Base-by-base conservation (phyloP, 140 eudicot genomes). In the Ambrosia hybrid region DNA sequence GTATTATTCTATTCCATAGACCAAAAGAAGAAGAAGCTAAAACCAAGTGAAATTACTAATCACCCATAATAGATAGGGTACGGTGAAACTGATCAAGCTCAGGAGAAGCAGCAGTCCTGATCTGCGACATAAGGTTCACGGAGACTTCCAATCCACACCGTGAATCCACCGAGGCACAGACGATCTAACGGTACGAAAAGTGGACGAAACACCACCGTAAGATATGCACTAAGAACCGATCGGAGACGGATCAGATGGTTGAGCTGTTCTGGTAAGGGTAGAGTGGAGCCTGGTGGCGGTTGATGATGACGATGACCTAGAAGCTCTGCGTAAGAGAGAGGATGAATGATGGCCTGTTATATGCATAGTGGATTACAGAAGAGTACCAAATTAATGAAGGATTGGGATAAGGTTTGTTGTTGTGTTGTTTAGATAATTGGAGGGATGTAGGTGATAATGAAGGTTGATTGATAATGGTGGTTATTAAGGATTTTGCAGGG, bases 61-160 rank as follows among this genome's bases (percentile, higher is more conserved):
- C 75, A 93, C 98, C 96, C 98, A 93, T 93, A 48, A 96, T 80
- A 74, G 98, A 83, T 55, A 90, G 66, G 51, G 79, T 83, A 1
- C 95, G 90, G 15, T 92, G 79, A 70, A 92, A 81, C 0, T 83
- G 83, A 39, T 90, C 86, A 38, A 87, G 73, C 11, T 82, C 83
- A 72, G 98, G 91, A 5, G 95, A 74, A 3, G 61, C 77, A 36
- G 87, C 70, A 38, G 84, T 57, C 67, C 95, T 84, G 89, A 85
- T 85, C 89, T 84, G 85, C 58, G 89, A 52, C 41, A 81, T 67
- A 6, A 84, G 81, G 66, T 79, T 57, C 4, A 72, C 13, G 83
- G 79, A 26, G 83, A 84, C 69, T 79, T 76, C 89, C 83, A 78
- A 65, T 80, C 85, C 68, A 80, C 88, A 69, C 88, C 88, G 79